Evolutionary conservation across 164 flowering plant species (phyloP).

Genomic region (Euptelea pleiosperma): DNA sequence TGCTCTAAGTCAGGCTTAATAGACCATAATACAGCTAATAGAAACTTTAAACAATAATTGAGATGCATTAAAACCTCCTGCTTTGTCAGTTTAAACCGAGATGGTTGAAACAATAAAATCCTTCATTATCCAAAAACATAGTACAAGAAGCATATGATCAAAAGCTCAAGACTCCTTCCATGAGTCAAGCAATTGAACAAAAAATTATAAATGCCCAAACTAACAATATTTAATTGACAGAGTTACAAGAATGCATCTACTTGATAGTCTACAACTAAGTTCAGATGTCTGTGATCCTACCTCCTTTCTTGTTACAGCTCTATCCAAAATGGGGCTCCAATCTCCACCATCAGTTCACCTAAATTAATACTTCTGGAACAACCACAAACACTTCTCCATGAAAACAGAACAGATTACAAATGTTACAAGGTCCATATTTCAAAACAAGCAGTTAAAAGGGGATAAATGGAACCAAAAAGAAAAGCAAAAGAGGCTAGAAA

Average conservation of each 20-base stretch:
- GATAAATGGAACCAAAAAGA: conserved; percentile 10
- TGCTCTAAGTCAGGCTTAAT: not conserved
- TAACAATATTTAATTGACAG: conserved; percentile 15
- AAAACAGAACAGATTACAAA: conserved; percentile 16
- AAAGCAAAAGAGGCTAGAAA: conserved; percentile 8
- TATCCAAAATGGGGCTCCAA: conserved; percentile 17
- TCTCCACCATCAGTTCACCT: conserved; percentile 17
- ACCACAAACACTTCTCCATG: not conserved
- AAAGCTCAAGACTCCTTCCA: conserved; percentile 5
- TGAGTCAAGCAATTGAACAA: conserved; percentile 4
- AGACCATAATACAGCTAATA: not conserved
- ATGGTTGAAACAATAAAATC: conserved; percentile 5
- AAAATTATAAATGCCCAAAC: conserved; percentile 15
- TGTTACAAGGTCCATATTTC: conserved; percentile 21
- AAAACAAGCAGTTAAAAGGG: conserved; percentile 15
- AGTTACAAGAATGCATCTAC: conserved; percentile 26
- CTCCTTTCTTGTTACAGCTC: conserved; percentile 21
- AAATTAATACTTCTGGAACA: conserved; percentile 15
- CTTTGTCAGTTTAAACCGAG: not conserved
- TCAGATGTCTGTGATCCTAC: conserved; percentile 28
- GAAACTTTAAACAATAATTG: not conserved
- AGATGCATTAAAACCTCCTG: not conserved
- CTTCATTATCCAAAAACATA: conserved; percentile 3
- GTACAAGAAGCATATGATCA: conserved; percentile 2
- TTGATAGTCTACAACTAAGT: conserved; percentile 22